These are phyloP conservation scores for Clonostachys sp. DNA, from an alignment of 2,329 filamentous ascomycete genomes.

Conservation along the genomic window DNA sequence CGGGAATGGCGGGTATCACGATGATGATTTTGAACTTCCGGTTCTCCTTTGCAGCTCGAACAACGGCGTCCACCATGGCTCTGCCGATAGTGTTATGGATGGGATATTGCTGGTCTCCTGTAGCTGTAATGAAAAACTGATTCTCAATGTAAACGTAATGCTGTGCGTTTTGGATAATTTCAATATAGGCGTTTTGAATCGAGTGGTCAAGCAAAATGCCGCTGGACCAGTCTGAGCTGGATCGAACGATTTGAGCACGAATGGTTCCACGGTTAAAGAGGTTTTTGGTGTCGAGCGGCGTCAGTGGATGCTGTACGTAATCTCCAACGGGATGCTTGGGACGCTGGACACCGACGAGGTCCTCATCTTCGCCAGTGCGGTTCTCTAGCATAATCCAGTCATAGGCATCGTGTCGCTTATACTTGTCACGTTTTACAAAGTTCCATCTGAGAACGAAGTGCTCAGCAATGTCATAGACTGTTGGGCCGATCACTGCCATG, in stretches of 20 bases:
- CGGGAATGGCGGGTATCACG: conserved; percentile 85
- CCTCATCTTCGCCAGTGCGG: conserved; percentile 72
- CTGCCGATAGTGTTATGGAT: conserved; percentile 84
- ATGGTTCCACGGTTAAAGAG: conserved; percentile 66
- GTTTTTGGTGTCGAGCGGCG: conserved; percentile 62
- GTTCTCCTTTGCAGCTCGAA: conserved; percentile 73
- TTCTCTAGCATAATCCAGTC: conserved; percentile 83
- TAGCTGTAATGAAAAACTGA: conserved; percentile 97
- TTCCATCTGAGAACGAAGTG: conserved; percentile 96
- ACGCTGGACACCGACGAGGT: conserved; percentile 81
- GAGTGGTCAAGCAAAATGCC: conserved; percentile 81
- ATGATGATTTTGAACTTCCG: conserved; percentile 90
- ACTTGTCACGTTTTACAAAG: conserved; percentile 95
- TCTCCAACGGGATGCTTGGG: conserved; percentile 86
- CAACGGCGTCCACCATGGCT: conserved; percentile 86
- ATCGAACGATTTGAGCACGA: conserved; percentile 81
- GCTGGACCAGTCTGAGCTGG: conserved; percentile 89
- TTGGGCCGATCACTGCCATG: conserved; percentile 86
- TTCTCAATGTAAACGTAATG: conserved; percentile 98
- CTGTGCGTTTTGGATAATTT: conserved; percentile 80
- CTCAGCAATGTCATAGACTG: conserved; percentile 90
- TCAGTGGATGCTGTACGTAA: conserved; percentile 76
- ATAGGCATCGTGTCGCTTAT: conserved; percentile 80
- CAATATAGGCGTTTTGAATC: conserved; percentile 82
- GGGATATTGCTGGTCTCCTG: conserved; percentile 79